These are phyloP conservation scores for Allium fistulosum DNA, from an alignment of 106 monocot species.

Conservation along the genomic window DNA sequence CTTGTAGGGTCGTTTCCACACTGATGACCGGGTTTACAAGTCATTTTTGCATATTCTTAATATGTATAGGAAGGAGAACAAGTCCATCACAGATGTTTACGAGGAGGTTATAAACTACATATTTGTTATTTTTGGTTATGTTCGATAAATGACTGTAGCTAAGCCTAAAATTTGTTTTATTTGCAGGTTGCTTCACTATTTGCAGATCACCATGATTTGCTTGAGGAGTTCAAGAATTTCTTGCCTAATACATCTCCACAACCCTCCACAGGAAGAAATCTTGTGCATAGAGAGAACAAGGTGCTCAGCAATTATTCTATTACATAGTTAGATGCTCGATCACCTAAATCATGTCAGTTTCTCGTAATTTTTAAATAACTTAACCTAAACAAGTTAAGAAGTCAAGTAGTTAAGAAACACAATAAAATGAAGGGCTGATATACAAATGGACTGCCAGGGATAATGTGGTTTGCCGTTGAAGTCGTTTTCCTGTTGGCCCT, in stretches of 20 bases:
- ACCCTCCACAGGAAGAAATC: conserved; percentile 29
- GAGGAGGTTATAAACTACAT: conserved; percentile 34
- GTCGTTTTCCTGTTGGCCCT: too few species aligned
- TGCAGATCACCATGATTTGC: conserved; percentile 41
- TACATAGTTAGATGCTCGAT: neutral
- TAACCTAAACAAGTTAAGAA: too few species aligned
- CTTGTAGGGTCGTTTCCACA: conserved; percentile 74
- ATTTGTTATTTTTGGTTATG: too few species aligned
- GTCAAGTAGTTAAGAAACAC: too few species aligned
- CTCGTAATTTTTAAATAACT: too few species aligned
- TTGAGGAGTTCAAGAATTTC: conserved; percentile 49
- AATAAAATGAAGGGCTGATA: too few species aligned
- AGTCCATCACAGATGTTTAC: conserved; percentile 82
- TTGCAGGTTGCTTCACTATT: conserved; percentile 44
- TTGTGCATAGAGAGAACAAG: conserved; percentile 51
- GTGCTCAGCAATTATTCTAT: neutral
- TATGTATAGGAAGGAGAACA: conserved; percentile 86
- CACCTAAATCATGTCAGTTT: too few species aligned
- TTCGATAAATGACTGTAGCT: too few species aligned
- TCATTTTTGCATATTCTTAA: conserved; percentile 87
- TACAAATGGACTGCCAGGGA: too few species aligned
- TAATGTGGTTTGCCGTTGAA: too few species aligned
- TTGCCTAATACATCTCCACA: conserved; percentile 57
- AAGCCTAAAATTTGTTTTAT: neutral
- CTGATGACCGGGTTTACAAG: conserved; percentile 85